Evolutionary conservation across 441 rosid species (phyloP).

Genomic region (Euphorbia celastroides): DNA sequence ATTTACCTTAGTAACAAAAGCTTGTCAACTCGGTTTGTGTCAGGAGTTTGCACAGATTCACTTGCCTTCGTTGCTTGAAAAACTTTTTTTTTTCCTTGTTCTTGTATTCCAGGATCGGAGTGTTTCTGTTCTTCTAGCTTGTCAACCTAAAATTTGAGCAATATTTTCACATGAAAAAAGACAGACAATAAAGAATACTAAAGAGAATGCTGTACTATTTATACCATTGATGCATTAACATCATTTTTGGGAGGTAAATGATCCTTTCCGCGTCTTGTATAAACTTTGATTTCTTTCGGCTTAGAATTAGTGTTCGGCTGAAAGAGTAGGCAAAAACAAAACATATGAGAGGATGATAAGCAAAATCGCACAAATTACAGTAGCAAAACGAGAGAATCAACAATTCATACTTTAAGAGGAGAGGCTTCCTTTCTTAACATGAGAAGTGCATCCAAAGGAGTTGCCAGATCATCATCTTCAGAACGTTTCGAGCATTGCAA

Average conservation of each 20-base stretch:
- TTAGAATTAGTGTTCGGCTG: slow-evolving; percentile 7
- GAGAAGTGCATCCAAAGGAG: background rate
- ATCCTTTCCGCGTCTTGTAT: background rate
- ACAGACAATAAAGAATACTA: background rate
- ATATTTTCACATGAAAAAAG: background rate
- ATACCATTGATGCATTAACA: slow-evolving; percentile 11
- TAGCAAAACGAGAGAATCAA: background rate
- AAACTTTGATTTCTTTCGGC: slow-evolving; percentile 12
- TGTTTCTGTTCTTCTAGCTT: too few species aligned
- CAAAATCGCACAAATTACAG: too few species aligned
- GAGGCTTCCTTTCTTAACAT: background rate
- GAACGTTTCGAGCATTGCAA: slow-evolving; percentile 19
- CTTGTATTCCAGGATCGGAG: too few species aligned
- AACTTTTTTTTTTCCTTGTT: background rate
- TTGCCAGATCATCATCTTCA: background rate
- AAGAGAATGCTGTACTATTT: background rate
- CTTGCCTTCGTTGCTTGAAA: background rate
- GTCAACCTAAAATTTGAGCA: too few species aligned
- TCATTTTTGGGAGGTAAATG: background rate
- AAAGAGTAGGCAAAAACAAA: background rate
- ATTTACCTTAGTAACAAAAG: slow-evolving; percentile 20
- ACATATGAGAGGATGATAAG: background rate
- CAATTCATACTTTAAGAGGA: background rate
- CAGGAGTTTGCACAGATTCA: background rate
- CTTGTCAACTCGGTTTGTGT: background rate